Base-by-base conservation (phyloP, 805 yeast genomes). In the Debaryomyces prosopidis region DNA sequence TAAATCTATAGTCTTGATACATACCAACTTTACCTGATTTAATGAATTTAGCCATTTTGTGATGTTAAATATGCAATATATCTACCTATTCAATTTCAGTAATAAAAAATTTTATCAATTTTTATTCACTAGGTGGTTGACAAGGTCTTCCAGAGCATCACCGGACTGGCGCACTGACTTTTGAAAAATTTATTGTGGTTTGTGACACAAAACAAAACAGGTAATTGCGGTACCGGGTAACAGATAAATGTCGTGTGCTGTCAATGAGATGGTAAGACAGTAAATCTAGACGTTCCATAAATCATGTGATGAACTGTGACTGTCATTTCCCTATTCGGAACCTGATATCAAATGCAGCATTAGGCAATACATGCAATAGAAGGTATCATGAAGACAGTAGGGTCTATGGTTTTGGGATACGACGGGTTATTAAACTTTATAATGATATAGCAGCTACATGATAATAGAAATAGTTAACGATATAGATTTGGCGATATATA, bases 21-120 rank as follows among this genome's bases (percentile, higher is more conserved):
- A 75, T 85, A 86, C 92, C 97, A 86, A 92, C 98, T 87, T 87
- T 90, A 85, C 97, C 97, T 77, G 98, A 88, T 84, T 92, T 94
- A 81, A 94, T 85, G 87, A 94, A 92, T 81, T 94, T 94, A 82
- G 96, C 96, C 97, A 90, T 91, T 79, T 71, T 75, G 60, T 62
- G 62, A 54, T 57, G 65, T 55, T 49, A 43, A 49, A 32, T 42
- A 42, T 43, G 38, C 41, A 39, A 40, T 43, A 30, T 30, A 30
- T n/a, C 33, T 30, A 30, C 33, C 16, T n/a, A n/a, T 30, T 30
- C 33, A 23, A 23, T 23, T 36, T 20, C 17, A 39, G 36, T 18
- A 34, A 34, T 43, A 40, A 43, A 43, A 43, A 43, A 32, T 43
- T 43, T 43, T 43, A 43, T 16, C 14, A 39, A 19, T 31, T 40